Evolutionary conservation across 2,329 filamentous ascomycete species (phyloP).

Genomic region (Parasarocladium wereldwijsianum): DNA sequence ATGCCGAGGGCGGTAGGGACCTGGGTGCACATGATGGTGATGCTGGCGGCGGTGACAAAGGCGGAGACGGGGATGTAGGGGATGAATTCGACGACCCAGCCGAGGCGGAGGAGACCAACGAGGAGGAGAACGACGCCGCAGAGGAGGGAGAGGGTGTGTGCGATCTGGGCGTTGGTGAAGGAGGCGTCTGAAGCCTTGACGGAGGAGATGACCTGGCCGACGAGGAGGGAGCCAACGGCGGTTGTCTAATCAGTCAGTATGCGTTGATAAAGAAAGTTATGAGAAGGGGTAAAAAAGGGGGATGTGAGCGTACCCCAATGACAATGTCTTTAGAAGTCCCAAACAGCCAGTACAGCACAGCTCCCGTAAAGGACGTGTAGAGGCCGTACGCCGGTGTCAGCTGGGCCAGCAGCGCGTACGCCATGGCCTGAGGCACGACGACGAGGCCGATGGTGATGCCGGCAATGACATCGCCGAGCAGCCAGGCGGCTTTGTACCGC

Average conservation of each 20-base stretch:
- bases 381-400: slow-evolving; percentile 56
- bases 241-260: slow-evolving; percentile 31
- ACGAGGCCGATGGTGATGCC: slow-evolving; percentile 44
- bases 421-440: slow-evolving; percentile 68
- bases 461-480: slow-evolving; percentile 58
- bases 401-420: slow-evolving; percentile 58
- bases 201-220: slow-evolving; percentile 28
- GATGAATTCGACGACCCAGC: slow-evolving; percentile 37
- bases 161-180: slow-evolving; percentile 24
- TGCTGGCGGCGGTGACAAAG: slow-evolving; percentile 34
- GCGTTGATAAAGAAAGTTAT: rapidly evolving
- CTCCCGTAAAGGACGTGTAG: slow-evolving; percentile 73
- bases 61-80: slow-evolving; percentile 33
- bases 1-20: slow-evolving; percentile 28
- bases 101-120: slow-evolving; percentile 29
- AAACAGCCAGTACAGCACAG: slow-evolving; percentile 70
- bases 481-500: slow-evolving; percentile 59
- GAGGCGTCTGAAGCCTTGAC: slow-evolving; percentile 19
- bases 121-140: slow-evolving; percentile 27
- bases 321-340: slow-evolving; percentile 78
- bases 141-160: slow-evolving; percentile 28
- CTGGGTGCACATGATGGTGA: slow-evolving; percentile 35
- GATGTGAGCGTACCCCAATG: slow-evolving; percentile 38
- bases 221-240: slow-evolving; percentile 34
- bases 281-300: neutral